Base-by-base conservation (phyloP, 495 filamentous ascomycete species). In the Echria macrotheca region DNA sequence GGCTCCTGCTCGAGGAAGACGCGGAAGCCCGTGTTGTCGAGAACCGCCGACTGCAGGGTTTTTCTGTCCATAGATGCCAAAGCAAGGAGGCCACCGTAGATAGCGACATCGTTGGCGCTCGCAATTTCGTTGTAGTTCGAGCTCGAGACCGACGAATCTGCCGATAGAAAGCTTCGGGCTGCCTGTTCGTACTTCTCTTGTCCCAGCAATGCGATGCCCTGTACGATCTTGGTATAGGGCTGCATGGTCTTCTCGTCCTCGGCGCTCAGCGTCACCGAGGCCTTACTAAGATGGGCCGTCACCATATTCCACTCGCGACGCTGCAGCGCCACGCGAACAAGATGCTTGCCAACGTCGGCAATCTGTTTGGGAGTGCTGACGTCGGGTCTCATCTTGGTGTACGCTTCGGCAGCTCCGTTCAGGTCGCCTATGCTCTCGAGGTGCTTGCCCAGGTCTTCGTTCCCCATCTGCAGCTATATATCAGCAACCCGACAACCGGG, bases 1-100 rank as follows among this genome's bases (percentile, higher is more conserved):
- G 94, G 91, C 61, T 96, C 93, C 1, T 91, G 77, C 63, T 98
- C 91, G 2, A 98, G 79, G 66, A 89, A 96, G 39, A 75, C 80
- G 37, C 94, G 82, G 73, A 98, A 98, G 25, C 72, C 69, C 21
- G 68, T 67, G 54, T 87, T 91, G 14, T 91, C 89, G 0, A 98
- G 79, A 7, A 97, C 87, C 15, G 72, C 70, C 5, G 57, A 66
- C 59, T 95, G 87, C 12, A 98, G 73, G 51, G 87, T 79, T 8
- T 70, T 68, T 33, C 93, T 80, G 39, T 85, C 77, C 88, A 97
- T 94, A 1, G 88, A 86, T 21, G 91, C 91, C 15, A 98, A 80
- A 1, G 93, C 90, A 50, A 90, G 85, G 15, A 98, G 78, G 4
- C 87, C 90, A 41, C 91, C 93, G 52, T 96, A 98, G 22, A 93